Base-by-base conservation (phyloP, 2,329 filamentous ascomycete genomes). In the Ustulina deusta region DNA sequence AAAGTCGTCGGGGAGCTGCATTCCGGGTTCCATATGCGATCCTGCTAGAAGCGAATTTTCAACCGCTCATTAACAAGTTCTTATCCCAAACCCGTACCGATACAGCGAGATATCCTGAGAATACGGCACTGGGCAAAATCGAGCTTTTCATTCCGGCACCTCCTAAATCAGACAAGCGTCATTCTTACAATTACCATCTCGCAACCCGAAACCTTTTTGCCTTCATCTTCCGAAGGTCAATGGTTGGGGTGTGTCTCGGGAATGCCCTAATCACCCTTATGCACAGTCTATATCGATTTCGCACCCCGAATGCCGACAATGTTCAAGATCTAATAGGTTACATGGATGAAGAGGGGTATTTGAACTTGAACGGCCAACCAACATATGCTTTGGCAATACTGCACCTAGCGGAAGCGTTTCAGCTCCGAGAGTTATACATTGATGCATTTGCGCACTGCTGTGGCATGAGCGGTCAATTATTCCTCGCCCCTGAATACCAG, bases 401-500 rank as follows among this genome's bases (percentile, higher is more conserved):
- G 13, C 86, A 86, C 58, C 84, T 93, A 49, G 89, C 91, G 1
- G 92, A 95, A 74, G 81, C 84, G 25, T 90, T 89, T 70, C 85
- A 87, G 59, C 78, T 91, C 29, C 83, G 82, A 61, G 84, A 88
- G n/a, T 79, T 93, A 13, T 95, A 93, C 83, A 85, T 89, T 11
- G 86, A 92, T 74, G 89, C 92, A 0, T 93, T 94, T 78, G 85
- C 87, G 15, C 93, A 96, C 74, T 93, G 92, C 75, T 90, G 91
- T 40, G 93, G 92, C 49, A 94, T 95, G 92, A 87, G 86, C 67
- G 87, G 91, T 22, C 81, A 82, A 29, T 69, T 94, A 5, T 81
- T 83, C 46, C 74, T 79, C 6, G 87, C 85, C 71, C 77, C 84
- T 1, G 91, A 92, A 69, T 92, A 89, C 68, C 81, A 85, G 77